Percentiles rank a stretch among this genome's conserved stretches.
Evolutionary conservation across 768 basidiomycete genomes (phyloP).

Genomic region (Russula foetens): DNA sequence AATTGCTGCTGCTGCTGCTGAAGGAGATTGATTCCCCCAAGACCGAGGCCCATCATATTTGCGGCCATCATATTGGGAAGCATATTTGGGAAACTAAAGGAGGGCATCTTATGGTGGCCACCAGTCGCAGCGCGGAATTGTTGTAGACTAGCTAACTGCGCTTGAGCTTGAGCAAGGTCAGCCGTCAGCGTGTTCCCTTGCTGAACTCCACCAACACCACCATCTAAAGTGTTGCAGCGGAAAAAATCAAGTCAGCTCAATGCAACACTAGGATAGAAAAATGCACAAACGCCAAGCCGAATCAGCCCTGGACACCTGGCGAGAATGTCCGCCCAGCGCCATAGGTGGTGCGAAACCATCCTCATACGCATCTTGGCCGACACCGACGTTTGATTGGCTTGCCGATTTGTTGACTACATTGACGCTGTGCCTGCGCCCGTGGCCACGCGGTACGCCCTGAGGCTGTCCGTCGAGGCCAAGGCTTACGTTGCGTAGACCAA

Average conservation of each 20-base stretch:
- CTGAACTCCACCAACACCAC: slow-evolving; percentile 60
- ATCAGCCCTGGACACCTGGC: slow-evolving; percentile 67
- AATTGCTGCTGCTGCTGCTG: slow-evolving; percentile 95
- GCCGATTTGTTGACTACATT: slow-evolving; percentile 78
- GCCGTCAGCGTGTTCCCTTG: slow-evolving; percentile 55
- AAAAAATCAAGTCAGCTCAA: slow-evolving; percentile 9
- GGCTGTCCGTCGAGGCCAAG: slow-evolving; percentile 57
- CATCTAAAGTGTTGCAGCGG: slow-evolving; percentile 39
- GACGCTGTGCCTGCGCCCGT: slow-evolving; percentile 85
- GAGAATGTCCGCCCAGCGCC: slow-evolving; percentile 58
- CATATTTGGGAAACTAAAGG: slow-evolving; percentile 98
- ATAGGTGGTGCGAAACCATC: slow-evolving; percentile 66
- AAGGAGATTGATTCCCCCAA: slow-evolving; percentile 74
- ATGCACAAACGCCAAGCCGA: slow-evolving; percentile 85
- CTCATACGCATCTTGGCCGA: slow-evolving; percentile 65
- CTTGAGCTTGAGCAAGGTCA: slow-evolving; percentile 94
- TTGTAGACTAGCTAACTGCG: slow-evolving; percentile 90
- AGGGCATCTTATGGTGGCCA: slow-evolving; percentile 93
- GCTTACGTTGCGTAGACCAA: slow-evolving; percentile 49
- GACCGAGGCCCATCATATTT: slow-evolving; percentile 87
- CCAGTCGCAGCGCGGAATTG: slow-evolving; percentile 95
- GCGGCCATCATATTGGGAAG: slow-evolving; percentile 96
- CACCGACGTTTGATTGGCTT: slow-evolving; percentile 39
- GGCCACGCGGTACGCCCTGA: slow-evolving; percentile 66
- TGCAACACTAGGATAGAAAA: slow-evolving; percentile 27